These are phyloP conservation scores for Delonix regia DNA, from an alignment of 306 rosid genomes.

Conservation along the genomic window DNA sequence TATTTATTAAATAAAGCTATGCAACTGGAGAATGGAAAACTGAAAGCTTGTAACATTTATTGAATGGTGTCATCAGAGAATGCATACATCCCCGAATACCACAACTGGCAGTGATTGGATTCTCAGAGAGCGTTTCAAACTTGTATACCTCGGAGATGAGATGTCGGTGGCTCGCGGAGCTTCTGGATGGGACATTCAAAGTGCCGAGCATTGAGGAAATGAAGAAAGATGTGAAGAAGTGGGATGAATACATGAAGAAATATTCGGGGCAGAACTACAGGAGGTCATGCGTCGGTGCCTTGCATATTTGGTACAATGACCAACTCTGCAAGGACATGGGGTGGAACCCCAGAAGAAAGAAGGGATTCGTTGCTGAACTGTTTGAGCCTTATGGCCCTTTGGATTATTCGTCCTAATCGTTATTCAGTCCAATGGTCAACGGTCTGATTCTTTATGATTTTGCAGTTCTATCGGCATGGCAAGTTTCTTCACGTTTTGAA, in stretches of 20 bases:
- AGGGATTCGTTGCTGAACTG: slow-evolving; percentile 60
- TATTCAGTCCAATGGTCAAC: neutral
- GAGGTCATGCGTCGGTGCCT: slow-evolving; percentile 51
- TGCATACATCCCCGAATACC: slow-evolving; percentile 56
- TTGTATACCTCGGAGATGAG: slow-evolving; percentile 70
- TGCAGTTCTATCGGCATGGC: neutral
- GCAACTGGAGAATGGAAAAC: neutral
- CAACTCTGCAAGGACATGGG: slow-evolving; percentile 77
- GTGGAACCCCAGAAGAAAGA: slow-evolving; percentile 66
- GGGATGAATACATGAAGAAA: slow-evolving; percentile 45
- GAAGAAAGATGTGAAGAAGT: slow-evolving; percentile 55
- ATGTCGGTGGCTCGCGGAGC: slow-evolving; percentile 69
- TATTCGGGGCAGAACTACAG: slow-evolving; percentile 49
- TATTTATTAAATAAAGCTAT: neutral
- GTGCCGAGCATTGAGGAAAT: slow-evolving; percentile 63
- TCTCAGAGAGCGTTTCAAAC: slow-evolving; percentile 49
- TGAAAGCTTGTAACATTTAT: neutral
- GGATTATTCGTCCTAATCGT: slow-evolving; percentile 45
- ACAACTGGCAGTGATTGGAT: slow-evolving; percentile 54
- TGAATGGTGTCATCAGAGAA: slow-evolving; percentile 32
- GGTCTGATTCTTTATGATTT: neutral
- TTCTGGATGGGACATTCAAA: slow-evolving; percentile 55
- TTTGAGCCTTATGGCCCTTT: slow-evolving; percentile 66
- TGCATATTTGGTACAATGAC: slow-evolving; percentile 62
- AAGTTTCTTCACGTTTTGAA: too few species aligned